These are phyloP conservation scores for Clitocybe nebularis DNA, from an alignment of 1,284 basidiomycete genomes.

Conservation along the genomic window DNA sequence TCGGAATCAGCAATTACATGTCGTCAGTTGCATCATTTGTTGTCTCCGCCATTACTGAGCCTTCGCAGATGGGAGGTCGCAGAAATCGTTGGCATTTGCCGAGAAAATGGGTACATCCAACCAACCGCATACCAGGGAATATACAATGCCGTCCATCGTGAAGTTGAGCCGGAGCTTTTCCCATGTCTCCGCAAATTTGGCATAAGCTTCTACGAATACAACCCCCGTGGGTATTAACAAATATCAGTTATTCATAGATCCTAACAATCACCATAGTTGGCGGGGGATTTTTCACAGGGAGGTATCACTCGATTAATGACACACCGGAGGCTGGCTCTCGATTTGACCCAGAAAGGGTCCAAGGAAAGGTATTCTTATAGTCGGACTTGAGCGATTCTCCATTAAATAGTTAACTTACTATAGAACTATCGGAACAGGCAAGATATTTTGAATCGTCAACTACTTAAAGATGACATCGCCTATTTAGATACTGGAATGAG, in stretches of 20 bases:
- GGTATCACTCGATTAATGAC: constrained; percentile 30
- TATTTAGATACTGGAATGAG: constrained; percentile 43
- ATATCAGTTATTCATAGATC: neutral
- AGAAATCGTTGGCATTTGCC: constrained; percentile 56
- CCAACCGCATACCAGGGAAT: constrained; percentile 70
- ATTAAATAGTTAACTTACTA: neutral
- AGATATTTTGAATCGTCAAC: neutral
- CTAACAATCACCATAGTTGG: constrained; percentile 24
- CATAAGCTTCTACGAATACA: constrained; percentile 58
- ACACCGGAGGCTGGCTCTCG: constrained; percentile 36
- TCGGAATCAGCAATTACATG: constrained; percentile 34
- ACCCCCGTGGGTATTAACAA: constrained; percentile 31
- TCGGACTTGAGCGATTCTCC: neutral
- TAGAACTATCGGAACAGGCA: constrained; percentile 31
- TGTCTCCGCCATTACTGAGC: neutral
- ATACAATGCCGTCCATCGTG: constrained; percentile 50
- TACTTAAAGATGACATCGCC: too few relatives aligned
- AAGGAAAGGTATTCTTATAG: constrained; percentile 28
- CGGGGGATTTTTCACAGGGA: constrained; percentile 41
- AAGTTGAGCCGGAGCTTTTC: constrained; percentile 57
- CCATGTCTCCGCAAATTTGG: constrained; percentile 61
- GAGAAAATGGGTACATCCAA: constrained; percentile 50
- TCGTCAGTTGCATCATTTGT: constrained; percentile 20
- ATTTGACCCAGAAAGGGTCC: constrained; percentile 33
- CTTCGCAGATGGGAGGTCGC: constrained; percentile 53